These are phyloP conservation scores for Parafenestella ontariensis DNA, from an alignment of 2,329 filamentous ascomycete genomes.

Conservation along the genomic window DNA sequence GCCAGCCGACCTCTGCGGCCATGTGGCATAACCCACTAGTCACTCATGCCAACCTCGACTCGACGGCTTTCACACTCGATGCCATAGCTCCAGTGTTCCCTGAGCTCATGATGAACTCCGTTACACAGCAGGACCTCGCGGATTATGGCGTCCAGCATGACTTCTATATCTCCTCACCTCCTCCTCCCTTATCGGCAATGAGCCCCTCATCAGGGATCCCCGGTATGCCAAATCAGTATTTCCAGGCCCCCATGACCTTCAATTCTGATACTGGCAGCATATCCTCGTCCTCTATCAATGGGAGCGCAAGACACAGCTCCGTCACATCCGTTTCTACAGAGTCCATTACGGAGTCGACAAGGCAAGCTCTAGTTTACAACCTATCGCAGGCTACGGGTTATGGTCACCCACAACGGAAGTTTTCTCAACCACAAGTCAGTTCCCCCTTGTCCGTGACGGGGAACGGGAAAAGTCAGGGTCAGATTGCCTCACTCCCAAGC, in stretches of 20 bases:
- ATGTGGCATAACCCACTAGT: conserved; percentile 61
- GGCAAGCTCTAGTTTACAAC: conserved; percentile 67
- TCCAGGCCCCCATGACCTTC: conserved; percentile 72
- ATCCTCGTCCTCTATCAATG: conserved; percentile 73
- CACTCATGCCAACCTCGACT: conserved; percentile 70
- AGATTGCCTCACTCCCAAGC: conserved; percentile 72
- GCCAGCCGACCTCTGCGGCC: conserved; percentile 45
- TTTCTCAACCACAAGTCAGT: conserved; percentile 64
- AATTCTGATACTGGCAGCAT: conserved; percentile 70
- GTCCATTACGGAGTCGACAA: conserved; percentile 70
- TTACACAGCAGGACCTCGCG: conserved; percentile 78
- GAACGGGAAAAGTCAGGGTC: conserved; percentile 45
- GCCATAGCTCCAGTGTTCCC: conserved; percentile 76
- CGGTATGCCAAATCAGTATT: conserved; percentile 65
- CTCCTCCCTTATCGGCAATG: conserved; percentile 76
- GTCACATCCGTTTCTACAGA: conserved; percentile 68
- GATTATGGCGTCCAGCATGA: conserved; percentile 73
- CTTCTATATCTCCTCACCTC: conserved; percentile 79
- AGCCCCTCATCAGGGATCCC: conserved; percentile 73
- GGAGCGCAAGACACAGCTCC: conserved; percentile 68
- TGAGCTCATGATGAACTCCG: conserved; percentile 69
- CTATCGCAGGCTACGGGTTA: conserved; percentile 66
- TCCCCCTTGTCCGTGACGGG: conserved; percentile 56
- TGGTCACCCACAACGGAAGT: conserved; percentile 61
- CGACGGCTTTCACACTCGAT: conserved; percentile 76